These are phyloP conservation scores for Melampsora americana DNA, from an alignment of 1,284 basidiomycete species.

Conservation along the genomic window DNA sequence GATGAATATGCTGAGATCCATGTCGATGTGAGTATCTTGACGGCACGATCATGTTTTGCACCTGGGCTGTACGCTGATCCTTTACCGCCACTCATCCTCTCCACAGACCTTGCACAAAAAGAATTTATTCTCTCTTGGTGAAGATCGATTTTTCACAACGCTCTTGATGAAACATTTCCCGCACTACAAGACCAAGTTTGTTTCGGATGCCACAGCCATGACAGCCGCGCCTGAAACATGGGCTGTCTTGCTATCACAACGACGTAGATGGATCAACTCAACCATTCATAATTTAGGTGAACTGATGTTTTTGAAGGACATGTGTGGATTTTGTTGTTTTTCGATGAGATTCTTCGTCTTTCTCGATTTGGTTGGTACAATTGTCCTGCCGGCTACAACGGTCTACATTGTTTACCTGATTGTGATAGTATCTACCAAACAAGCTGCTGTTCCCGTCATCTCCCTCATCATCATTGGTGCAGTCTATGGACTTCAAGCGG, in stretches of 20 bases:
- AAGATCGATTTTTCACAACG: conserved; percentile 96
- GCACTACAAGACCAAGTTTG: conserved; percentile 92
- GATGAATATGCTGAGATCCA: conserved; percentile 92
- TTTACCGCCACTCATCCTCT: background rate
- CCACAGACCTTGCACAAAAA: conserved; percentile 67
- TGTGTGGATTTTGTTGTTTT: conserved; percentile 96
- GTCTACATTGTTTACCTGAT: conserved; percentile 87
- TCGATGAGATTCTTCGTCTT: conserved; percentile 76
- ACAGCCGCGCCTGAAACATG: conserved; percentile 87
- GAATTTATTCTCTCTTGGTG: conserved; percentile 90
- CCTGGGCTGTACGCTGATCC: too few relatives aligned
- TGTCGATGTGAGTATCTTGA: conserved; percentile 44
- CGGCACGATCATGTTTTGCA: background rate
- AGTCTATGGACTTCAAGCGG: conserved; percentile 74
- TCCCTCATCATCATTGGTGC: conserved; percentile 84
- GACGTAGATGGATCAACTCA: conserved; percentile 98
- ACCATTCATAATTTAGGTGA: conserved; percentile 95
- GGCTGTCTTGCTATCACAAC: conserved; percentile 82
- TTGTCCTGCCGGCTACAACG: conserved; percentile 53
- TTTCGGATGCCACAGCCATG: conserved; percentile 76
- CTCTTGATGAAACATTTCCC: conserved; percentile 95
- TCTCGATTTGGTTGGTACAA: conserved; percentile 30
- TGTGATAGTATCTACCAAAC: conserved; percentile 69
- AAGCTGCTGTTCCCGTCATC: conserved; percentile 74
- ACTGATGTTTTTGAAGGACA: conserved; percentile 78